Evolutionary conservation across 352 stramenopile genomes (phyloP).

Genomic region (Pythium guiyangense): DNA sequence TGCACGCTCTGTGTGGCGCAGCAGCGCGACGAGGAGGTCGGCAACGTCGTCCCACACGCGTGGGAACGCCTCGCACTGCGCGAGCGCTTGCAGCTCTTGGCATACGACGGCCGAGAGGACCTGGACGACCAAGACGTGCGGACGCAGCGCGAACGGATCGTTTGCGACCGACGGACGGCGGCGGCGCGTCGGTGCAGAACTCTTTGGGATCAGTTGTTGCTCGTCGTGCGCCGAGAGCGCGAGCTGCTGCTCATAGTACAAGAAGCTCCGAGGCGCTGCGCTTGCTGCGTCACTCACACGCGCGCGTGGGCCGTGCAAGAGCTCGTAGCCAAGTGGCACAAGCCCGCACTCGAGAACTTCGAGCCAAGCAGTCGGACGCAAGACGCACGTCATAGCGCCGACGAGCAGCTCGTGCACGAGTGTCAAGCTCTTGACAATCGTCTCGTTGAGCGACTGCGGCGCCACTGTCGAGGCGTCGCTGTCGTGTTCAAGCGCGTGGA

Average conservation of each 20-base stretch:
- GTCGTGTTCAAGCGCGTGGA: conserved; percentile 8
- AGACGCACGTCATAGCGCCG: conserved; percentile 23
- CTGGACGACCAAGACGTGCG: conserved; percentile 55
- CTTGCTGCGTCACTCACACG: not conserved
- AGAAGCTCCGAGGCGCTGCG: conserved; percentile 11
- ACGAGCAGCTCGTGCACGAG: conserved; percentile 51
- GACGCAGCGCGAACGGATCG: conserved; percentile 48
- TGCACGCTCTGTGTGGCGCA: conserved; percentile 51
- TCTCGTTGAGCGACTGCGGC: conserved; percentile 26
- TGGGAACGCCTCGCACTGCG: conserved; percentile 31
- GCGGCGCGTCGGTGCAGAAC: conserved; percentile 10
- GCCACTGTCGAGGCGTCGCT: not conserved
- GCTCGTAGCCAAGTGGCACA: conserved; percentile 47
- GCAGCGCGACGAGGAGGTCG: conserved; percentile 43
- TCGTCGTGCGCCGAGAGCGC: not conserved
- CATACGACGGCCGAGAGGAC: conserved; percentile 61
- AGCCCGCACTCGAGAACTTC: conserved; percentile 54
- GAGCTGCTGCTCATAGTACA: conserved; percentile 58
- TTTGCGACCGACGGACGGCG: conserved; percentile 52
- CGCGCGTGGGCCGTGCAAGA: conserved; percentile 29
- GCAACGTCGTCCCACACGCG: conserved; percentile 51
- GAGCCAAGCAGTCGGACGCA: conserved; percentile 45
- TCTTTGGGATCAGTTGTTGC: not conserved
- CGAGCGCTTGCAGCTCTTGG: conserved; percentile 48
- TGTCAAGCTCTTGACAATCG: conserved; percentile 36